Evolutionary conservation across 257 asterid species (phyloP), one percentile per base, ranked within the genome.

Genomic region (Solanum etuberosum): DNA sequence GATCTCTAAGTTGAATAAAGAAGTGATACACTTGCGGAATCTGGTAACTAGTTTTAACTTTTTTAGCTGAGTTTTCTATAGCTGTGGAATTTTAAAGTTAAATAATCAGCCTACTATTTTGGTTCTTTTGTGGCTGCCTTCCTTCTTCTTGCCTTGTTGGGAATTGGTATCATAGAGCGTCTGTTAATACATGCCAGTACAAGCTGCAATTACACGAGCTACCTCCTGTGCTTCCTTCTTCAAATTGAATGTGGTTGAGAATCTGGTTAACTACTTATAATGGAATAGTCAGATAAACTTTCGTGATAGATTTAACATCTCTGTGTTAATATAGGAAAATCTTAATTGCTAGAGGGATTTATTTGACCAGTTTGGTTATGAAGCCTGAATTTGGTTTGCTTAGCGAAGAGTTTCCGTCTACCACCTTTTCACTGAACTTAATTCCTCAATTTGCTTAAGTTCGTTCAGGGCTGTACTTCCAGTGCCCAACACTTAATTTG

Each of bases 1-100:
- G 90, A 38, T 97, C 89, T 93, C 93, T 72, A 95, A 93, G 93
- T 90, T 97, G 93, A 91, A 88, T 4, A 89, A 86, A 54, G 95
- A 96, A 91, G 95, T 96, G 83, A 82, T 7, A 40, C 95, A 86
- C 89, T 91, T 97, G 88, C 93, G 90, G 48, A 89, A 90, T 90
- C 63, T 87, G 96, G 99, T 96, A 77, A 87, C 89, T 25, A 57
- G 63, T 85, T 86, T 83, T 57, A 71, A 34, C 61, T 38, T 85
- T 71, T 57, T 14, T 87, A 27, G 42, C 40, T 27, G 20, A 25
- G 43, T 85, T 87, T 43, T 46, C 67, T 80, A 31, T 46, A 46
- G 38, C 84, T 43, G 40, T 43, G 65, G 40, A 9, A 27, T 78
- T 43, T 77, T 78, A 27, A 5, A 48, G 65, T 46, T 48, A 11